Conservation (phyloP, 352 stramenopile species). For the Pythium myriotylum region DNA sequence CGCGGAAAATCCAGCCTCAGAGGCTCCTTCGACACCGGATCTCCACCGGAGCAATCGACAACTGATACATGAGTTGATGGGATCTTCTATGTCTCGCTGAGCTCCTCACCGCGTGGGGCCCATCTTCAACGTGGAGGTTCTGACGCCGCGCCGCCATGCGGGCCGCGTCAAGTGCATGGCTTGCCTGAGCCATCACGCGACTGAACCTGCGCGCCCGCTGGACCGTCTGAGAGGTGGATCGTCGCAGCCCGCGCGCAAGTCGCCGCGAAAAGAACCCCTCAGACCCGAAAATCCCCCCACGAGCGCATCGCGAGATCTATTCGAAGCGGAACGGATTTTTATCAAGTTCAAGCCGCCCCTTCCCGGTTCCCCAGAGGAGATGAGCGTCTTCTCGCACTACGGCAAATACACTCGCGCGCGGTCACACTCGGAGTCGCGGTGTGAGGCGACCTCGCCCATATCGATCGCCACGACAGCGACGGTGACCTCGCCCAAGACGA, state of each 20-base stretch:
- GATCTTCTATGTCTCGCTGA: conserved; percentile 1
- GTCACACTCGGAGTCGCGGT: background rate
- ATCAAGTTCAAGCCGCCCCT: conserved; percentile 23
- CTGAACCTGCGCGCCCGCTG: background rate
- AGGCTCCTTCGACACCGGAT: no score
- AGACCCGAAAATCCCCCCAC: conserved; percentile 10
- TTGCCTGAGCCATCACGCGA: conserved; percentile 1
- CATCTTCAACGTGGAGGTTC: conserved; percentile 26
- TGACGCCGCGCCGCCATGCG: conserved; percentile 12
- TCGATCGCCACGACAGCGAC: conserved; percentile 5
- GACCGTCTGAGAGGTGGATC: conserved; percentile 3
- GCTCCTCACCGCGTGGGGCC: background rate
- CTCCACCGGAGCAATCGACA: background rate
- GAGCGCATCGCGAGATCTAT: conserved; percentile 4
- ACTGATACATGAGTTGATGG: background rate
- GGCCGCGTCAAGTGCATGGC: conserved; percentile 3
- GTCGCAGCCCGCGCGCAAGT: conserved; percentile 3
- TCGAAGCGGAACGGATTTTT: background rate
- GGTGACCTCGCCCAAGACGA: background rate
- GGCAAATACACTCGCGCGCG: conserved; percentile 15
- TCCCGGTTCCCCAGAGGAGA: conserved; percentile 13
- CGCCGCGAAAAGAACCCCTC: conserved; percentile 18
- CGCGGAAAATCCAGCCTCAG: no score
- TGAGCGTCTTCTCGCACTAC: conserved; percentile 17
- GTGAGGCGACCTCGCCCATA: conserved; percentile 7